Evolutionary conservation across 2,329 filamentous ascomycete genomes (phyloP), one percentile per base, ranked within the genome.

Genomic region (Tolypocladium endophyticum): DNA sequence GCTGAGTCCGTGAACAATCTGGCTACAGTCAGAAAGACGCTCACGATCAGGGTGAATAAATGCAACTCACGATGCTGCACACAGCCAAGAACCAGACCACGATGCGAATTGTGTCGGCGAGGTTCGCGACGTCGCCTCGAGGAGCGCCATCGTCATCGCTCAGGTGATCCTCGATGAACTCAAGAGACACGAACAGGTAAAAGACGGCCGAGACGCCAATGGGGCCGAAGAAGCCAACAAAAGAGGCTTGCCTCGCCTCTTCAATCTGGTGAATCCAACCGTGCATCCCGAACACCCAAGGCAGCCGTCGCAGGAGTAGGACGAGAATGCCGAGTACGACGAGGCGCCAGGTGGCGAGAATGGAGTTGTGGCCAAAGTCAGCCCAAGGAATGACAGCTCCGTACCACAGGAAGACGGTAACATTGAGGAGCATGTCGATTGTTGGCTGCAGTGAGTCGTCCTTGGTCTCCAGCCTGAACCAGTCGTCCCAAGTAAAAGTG

Each of bases 381-480:
- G 77, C 71, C 92, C 92, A 97, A 0, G 92, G 92, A 61, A 88
- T 90, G 14, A 92, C 84, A 0, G 90, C 90, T 4, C 92, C 92
- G 66, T 89, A 93, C 92, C 91, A 97, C 73, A 96, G 84, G 71
- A 97, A 97, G 45, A 97, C 83, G 23, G 87, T 80, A 4, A 95
- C 84, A 69, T 97, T 97, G 60, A 97, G 86, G 2, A 97, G 80
- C 91, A 96, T 96, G 71, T 97, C 92, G 54, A 97, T 89, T 0
- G 92, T 96, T 0, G 92, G 92, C 70, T 97, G 92, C n/a, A 97
- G 81, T 2, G 89, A 92, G 68, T 97, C 93, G 65, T 96, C 92
- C 66, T 88, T 77, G 0, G 92, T 97, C 72, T 95, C 89, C 1
- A 93, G 77, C 0, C 92, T 87, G 73, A 96, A 97, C 91, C 90